Percentiles rank a stretch among this genome's conserved stretches.
Evolutionary conservation across 805 yeast genomes (phyloP).

Genomic region (Yueomyces sp.): DNA sequence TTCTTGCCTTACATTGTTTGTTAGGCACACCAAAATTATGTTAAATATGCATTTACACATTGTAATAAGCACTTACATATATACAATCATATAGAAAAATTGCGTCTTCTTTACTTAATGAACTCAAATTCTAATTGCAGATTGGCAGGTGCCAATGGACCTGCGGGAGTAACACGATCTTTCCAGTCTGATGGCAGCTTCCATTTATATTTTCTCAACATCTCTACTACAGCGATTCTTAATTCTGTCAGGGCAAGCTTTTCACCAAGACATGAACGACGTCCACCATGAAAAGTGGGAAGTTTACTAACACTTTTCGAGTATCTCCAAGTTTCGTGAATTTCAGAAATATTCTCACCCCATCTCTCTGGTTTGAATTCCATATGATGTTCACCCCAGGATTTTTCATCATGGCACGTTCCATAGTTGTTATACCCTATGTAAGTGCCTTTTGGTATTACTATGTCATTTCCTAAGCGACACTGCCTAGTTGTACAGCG

Average conservation of each 20-base stretch:
- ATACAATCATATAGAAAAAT: too few relatives aligned
- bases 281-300: constrained; percentile 47
- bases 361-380: constrained; percentile 37
- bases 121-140: constrained; percentile 18
- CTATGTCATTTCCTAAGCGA: constrained; percentile 28
- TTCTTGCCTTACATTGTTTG: too few relatives aligned
- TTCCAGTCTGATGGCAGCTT: constrained; percentile 31
- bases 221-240: constrained; percentile 26
- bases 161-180: constrained; percentile 41
- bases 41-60: too few relatives aligned
- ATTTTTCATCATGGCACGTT: constrained; percentile 31
- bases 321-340: constrained; percentile 27
- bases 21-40: too few relatives aligned
- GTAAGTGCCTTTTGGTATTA: constrained; percentile 36
- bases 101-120: too few relatives aligned
- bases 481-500: constrained; percentile 29
- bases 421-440: constrained; percentile 44
- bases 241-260: constrained; percentile 38
- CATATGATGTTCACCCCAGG: constrained; percentile 35
- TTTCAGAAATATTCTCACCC: constrained; percentile 31
- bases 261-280: constrained; percentile 48
- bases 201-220: constrained; percentile 27
- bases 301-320: constrained; percentile 34
- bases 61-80: too few relatives aligned
- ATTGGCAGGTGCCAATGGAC: constrained; percentile 39